These are phyloP conservation scores for Leucocoprinus leucothites DNA, from an alignment of 768 basidiomycete species.

Conservation along the genomic window DNA sequence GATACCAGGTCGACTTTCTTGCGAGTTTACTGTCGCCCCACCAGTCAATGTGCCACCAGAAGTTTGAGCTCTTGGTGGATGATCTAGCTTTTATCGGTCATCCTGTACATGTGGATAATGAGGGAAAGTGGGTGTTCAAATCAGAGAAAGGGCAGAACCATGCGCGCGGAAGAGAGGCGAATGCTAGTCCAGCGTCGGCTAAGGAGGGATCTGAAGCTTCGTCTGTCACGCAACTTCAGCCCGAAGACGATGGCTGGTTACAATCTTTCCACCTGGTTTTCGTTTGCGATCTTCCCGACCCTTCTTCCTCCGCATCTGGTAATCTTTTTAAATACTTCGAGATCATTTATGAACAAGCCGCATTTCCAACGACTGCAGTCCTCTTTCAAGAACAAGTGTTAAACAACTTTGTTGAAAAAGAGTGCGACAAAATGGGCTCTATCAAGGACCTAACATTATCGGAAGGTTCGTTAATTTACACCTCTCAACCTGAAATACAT, in stretches of 20 bases:
- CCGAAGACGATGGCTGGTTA: constrained; percentile 45
- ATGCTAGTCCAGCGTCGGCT: constrained; percentile 31
- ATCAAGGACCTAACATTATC: constrained; percentile 69
- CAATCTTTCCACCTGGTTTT: constrained; percentile 84
- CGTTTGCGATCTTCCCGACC: constrained; percentile 87
- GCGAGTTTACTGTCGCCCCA: constrained; percentile 80
- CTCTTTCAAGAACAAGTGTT: constrained; percentile 89
- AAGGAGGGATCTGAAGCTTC: constrained; percentile 26
- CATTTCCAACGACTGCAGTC: constrained; percentile 88
- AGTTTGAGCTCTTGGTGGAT: constrained; percentile 90
- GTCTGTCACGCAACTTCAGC: constrained; percentile 33
- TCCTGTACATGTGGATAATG: constrained; percentile 78
- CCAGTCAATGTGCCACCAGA: constrained; percentile 82
- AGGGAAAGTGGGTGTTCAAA: constrained; percentile 75
- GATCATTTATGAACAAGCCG: constrained; percentile 84
- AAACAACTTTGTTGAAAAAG: constrained; percentile 79
- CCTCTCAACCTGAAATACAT: neutral
- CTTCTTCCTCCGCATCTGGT: constrained; percentile 77
- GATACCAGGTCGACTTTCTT: constrained; percentile 78
- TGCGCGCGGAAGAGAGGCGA: constrained; percentile 53
- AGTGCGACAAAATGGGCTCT: constrained; percentile 68
- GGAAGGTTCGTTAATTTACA: constrained; percentile 44
- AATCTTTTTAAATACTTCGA: constrained; percentile 81
- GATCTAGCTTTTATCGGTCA: constrained; percentile 93
- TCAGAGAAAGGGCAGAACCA: constrained; percentile 51